Base-by-base conservation (phyloP, 495 filamentous ascomycete species). In the Aspergillus olivimuriae region DNA sequence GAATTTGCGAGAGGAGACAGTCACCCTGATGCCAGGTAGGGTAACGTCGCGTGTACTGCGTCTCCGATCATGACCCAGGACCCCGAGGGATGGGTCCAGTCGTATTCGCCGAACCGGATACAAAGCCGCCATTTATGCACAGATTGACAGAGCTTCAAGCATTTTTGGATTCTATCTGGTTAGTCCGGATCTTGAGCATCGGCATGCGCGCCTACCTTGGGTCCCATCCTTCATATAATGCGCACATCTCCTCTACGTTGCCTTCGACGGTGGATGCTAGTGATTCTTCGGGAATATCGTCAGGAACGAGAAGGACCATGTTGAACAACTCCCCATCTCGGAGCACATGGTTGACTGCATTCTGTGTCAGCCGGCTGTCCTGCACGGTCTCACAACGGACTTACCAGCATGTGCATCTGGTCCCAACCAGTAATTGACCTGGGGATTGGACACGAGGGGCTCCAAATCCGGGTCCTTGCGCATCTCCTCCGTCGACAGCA, bases 371-470 rank as follows among this genome's bases (percentile, higher is more conserved):
- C n/a, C n/a, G n/a, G n/a, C n/a, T n/a, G n/a, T n/a, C n/a, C n/a
- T n/a, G n/a, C n/a, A n/a, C n/a, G n/a, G n/a, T n/a, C n/a, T n/a
- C n/a, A 7, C n/a, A 17, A 23, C 12, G 31, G 14, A 56, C 59
- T 22, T 47, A 65, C 62, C 62, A 20, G 72, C 78, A 57, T 84
- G 80, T 0, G 69, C 61, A 43, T 73, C 68, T 1, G 82, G 81
- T 1, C 84, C 83, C 20, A 86, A 55, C 85, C 85, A 89, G 51
- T 86, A 82, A 46, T 85, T 73, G 11, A 86, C 81, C 12, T 73
- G 71, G 1, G 81, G 74, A 15, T 77, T 74, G 61, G 26, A 65
- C 34, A 53, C 60, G 44, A 57, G 82, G 36, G 38, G 70, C 61
- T n/a, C 68, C 59, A 65, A 75, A 68, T 73, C 66, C n/a, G 62